Percentiles rank a stretch among this genome's conserved stretches.
Evolutionary conservation across 805 yeast genomes (phyloP).

Genomic region (Candida suzukii): DNA sequence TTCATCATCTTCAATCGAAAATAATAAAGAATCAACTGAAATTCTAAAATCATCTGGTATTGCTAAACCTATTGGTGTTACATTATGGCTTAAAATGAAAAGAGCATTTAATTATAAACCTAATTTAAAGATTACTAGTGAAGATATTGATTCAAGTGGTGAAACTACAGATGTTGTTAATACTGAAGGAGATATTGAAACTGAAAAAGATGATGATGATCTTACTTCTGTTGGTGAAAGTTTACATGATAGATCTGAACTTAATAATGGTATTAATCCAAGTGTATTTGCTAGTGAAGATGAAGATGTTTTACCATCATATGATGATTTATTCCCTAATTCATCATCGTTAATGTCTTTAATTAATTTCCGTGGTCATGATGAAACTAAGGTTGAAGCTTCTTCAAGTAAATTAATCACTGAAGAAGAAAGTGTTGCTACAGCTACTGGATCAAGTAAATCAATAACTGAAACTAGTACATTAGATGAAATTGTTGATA

Average conservation of each 20-base stretch:
- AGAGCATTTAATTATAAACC: conserved; percentile 14
- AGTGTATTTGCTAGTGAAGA: not conserved
- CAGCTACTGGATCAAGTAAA: conserved; percentile 1
- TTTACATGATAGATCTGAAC: conserved; percentile 1
- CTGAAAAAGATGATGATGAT: not conserved
- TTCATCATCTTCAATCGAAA: too few relatives aligned
- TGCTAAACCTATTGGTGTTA: conserved; percentile 14
- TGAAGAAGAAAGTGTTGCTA: not conserved
- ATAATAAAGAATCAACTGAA: not conserved
- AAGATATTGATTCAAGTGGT: not conserved
- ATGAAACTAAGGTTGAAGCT: conserved; percentile 6
- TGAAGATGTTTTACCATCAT: conserved; percentile 52
- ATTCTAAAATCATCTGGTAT: not conserved
- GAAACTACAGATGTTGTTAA: not conserved
- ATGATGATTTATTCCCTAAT: conserved; percentile 69
- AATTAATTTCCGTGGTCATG: conserved; percentile 21
- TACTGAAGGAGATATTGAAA: not conserved
- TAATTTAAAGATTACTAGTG: conserved; percentile 2
- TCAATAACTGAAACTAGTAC: not conserved
- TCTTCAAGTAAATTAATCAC: too few relatives aligned
- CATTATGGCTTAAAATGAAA: conserved; percentile 25
- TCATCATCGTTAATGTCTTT: conserved; percentile 25
- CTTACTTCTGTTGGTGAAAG: not conserved
- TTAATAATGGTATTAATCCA: conserved; percentile 3
- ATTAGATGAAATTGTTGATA: not conserved